Conservation (phyloP, 2,329 filamentous ascomycete genomes). For the Fusarium zealandicum region DNA sequence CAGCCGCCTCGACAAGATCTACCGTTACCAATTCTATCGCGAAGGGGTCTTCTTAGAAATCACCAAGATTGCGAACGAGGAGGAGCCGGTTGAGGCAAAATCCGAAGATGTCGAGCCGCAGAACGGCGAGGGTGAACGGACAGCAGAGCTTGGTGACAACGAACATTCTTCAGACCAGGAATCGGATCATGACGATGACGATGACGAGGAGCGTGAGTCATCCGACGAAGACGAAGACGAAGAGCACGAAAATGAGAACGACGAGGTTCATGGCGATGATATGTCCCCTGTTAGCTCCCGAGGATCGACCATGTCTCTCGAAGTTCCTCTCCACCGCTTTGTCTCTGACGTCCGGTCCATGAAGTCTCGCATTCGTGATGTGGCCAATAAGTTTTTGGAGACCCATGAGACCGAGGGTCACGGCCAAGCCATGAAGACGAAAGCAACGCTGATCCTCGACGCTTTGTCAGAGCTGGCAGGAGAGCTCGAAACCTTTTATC, state of each 20-base stretch:
- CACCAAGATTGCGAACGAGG: constrained; percentile 72
- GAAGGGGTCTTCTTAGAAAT: constrained; percentile 96
- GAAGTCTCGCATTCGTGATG: constrained; percentile 71
- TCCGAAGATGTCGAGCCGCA: constrained; percentile 24
- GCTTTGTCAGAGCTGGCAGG: constrained; percentile 74
- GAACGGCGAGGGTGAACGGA: constrained; percentile 38
- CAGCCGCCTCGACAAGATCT: constrained; percentile 83
- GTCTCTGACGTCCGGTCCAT: constrained; percentile 62
- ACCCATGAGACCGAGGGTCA: constrained; percentile 79
- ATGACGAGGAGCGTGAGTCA: constrained; percentile 48
- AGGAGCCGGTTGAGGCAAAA: constrained; percentile 41
- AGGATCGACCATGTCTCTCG: constrained; percentile 70
- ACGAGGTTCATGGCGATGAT: constrained; percentile 62
- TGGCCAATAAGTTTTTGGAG: constrained; percentile 84
- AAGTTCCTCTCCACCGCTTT: constrained; percentile 59
- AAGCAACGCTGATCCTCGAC: constrained; percentile 77
- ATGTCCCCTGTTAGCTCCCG: constrained; percentile 72
- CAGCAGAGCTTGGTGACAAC: constrained; percentile 41
- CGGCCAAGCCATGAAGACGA: constrained; percentile 76
- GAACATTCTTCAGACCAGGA: constrained; percentile 43
- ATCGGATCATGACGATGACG: constrained; percentile 39
- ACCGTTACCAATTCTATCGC: constrained; percentile 95
- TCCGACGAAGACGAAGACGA: constrained; percentile 58
- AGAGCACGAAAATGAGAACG: constrained; percentile 57
- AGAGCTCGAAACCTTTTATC: constrained; percentile 76